Base-by-base conservation (phyloP, 345 rosid genomes). In the Pistacia atlantica region DNA sequence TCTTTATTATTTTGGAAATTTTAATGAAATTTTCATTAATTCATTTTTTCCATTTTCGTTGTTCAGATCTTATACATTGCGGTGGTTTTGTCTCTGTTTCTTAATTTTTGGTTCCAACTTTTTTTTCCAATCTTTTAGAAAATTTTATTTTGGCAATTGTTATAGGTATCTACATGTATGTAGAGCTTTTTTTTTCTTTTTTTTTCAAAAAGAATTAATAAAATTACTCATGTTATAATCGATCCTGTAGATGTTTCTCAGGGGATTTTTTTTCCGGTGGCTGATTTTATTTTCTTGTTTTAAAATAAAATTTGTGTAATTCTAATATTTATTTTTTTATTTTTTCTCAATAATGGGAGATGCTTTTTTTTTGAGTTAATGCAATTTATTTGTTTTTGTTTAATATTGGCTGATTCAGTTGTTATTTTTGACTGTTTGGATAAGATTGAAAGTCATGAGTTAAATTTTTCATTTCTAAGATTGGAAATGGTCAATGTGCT, bases 51-150 rank as follows among this genome's bases (percentile, higher is more conserved):
- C 76, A 58, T 68, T 73, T 65, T 67, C n/a, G 61, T 83, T 46
- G 78, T 75, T 83, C 83, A 75, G 90, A 84, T 88, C 90, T 85
- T 75, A 75, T 37, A 73, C 89, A 80, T 83, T 80, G 86, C 78
- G 75, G 35, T 46, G 54, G 6, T 69, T 77, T 64, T 69, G 57
- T 62, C 17, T 71, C 69, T 12, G 31, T 83, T 80, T 79, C 61
- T 22, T 6, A 49, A 12, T 10, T 67, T 76, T 69, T 51, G 33
- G 69, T 22, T 51, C 25, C 58, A 18, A 52, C n/a, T 74, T 54
- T 65, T 25, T 65, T 56, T 17, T 5, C 51, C 69, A 22, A 69
- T 13, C 11, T 55, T 74, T 64, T 52, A 14, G 6, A 37, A 12
- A 49, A 12, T 11, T 9, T 57, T 35, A 25, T 48, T 46, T 61